Evolutionary conservation across 1,139 yeast species (phyloP).

Genomic region (Hemisphaericaspora subhashii): DNA sequence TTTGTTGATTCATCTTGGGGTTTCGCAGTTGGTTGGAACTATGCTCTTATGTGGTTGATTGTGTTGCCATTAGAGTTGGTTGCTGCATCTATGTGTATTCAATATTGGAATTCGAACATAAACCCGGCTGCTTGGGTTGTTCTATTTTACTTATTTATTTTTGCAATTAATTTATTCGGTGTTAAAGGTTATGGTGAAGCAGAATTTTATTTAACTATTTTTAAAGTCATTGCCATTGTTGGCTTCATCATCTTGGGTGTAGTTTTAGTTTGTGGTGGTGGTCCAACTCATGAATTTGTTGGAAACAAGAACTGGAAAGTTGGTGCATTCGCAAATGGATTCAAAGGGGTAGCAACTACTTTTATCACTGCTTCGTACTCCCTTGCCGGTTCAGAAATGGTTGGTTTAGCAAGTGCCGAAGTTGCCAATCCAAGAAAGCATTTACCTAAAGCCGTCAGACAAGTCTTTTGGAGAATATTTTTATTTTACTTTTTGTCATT

Average conservation of each 20-base stretch:
- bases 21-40: conserved; percentile 78
- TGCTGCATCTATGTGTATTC: conserved; percentile 71
- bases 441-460: conserved; percentile 43
- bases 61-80: conserved; percentile 75
- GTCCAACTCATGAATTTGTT: conserved; percentile 58
- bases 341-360: conserved; percentile 43
- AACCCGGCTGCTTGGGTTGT: conserved; percentile 68
- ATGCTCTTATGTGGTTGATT: conserved; percentile 76
- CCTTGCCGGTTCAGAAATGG: conserved; percentile 48
- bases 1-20: conserved; percentile 80
- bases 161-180: conserved; percentile 63
- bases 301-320: conserved; percentile 61
- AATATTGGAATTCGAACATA: conserved; percentile 58
- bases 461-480: conserved; percentile 46
- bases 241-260: conserved; percentile 69
- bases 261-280: conserved; percentile 66
- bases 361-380: conserved; percentile 46
- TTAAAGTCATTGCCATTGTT: conserved; percentile 60
- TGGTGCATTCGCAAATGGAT: conserved; percentile 50
- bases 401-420: conserved; percentile 48
- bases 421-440: conserved; percentile 34
- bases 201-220: conserved; percentile 58
- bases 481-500: conserved; percentile 42
- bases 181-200: conserved; percentile 77
- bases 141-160: conserved; percentile 58